Evolutionary conservation across 2,329 filamentous ascomycete species (phyloP).

Genomic region (Colletotrichum musicola): DNA sequence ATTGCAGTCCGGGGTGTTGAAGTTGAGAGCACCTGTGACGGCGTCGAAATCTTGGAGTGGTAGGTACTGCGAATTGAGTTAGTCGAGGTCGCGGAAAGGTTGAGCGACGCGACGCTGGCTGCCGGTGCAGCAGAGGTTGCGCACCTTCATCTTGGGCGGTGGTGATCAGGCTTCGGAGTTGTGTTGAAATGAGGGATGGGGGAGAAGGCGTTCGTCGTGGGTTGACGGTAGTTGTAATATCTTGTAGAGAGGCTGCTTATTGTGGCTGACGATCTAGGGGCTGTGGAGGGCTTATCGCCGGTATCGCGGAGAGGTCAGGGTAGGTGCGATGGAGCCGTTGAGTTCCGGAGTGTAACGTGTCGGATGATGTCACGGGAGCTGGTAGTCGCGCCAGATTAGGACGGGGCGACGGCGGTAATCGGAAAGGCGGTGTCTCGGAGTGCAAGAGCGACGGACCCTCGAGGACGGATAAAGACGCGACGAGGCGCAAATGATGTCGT

Average conservation of each 20-base stretch:
- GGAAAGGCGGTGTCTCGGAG: constrained; percentile 30
- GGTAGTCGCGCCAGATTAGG: constrained; percentile 33
- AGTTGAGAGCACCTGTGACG: constrained; percentile 93
- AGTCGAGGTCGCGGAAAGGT: constrained; percentile 25
- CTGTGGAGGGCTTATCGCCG: constrained; percentile 33
- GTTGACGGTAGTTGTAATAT: constrained; percentile 1
- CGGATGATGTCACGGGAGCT: constrained; percentile 39
- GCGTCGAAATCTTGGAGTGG: constrained; percentile 91
- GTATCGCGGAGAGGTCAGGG: constrained; percentile 31
- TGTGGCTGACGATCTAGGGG: neutral
- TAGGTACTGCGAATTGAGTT: constrained; percentile 75
- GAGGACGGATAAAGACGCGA: constrained; percentile 10
- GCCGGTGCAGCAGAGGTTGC: constrained; percentile 28
- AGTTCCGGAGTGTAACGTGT: constrained; percentile 32
- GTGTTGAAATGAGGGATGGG: constrained; percentile 19
- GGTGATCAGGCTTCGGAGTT: constrained; percentile 21
- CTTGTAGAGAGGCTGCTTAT: neutral
- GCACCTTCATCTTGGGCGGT: constrained; percentile 41
- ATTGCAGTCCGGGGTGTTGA: constrained; percentile 92
- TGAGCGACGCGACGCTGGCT: constrained; percentile 25
- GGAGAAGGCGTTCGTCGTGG: constrained; percentile 25
- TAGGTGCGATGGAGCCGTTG: constrained; percentile 32
- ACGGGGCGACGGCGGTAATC: constrained; percentile 15
- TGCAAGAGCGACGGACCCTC: neutral
- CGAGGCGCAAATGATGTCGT: constrained; percentile 23